Conservation (phyloP, 805 yeast species). For the Kluyveromyces starmeri region DNA sequence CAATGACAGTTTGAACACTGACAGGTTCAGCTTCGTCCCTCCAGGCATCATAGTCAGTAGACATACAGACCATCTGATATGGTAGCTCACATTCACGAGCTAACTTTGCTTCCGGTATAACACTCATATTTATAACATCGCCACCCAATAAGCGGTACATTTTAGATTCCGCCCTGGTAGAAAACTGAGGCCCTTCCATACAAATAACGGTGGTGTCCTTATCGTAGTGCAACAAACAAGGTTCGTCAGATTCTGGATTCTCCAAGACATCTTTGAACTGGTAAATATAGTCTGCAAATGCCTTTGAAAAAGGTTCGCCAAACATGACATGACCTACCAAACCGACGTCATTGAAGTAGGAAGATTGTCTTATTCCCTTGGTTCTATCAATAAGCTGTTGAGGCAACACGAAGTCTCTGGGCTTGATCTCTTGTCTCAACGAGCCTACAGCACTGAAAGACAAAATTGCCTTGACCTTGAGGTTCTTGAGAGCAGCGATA, state of each 20-base stretch:
- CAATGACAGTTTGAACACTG: constrained; percentile 94
- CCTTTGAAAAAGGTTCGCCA: constrained; percentile 90
- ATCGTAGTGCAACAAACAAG: constrained; percentile 63
- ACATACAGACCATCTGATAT: constrained; percentile 98
- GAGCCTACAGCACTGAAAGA: constrained; percentile 98
- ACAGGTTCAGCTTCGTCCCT: constrained; percentile 91
- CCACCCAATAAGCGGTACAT: constrained; percentile 87
- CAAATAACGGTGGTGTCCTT: constrained; percentile 81
- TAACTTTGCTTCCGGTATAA: constrained; percentile 92
- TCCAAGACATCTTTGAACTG: constrained; percentile 49
- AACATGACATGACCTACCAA: constrained; percentile 96
- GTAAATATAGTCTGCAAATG: constrained; percentile 56
- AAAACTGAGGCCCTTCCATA: constrained; percentile 99
- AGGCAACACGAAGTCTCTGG: constrained; percentile 95
- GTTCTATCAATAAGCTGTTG: constrained; percentile 96
- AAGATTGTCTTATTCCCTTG: constrained; percentile 83
- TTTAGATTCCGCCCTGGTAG: constrained; percentile 92
- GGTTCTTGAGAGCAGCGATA: constrained; percentile 84
- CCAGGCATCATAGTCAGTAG: constrained; percentile 99
- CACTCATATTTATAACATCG: constrained; percentile 92
- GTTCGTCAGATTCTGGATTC: constrained; percentile 39
- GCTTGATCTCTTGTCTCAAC: constrained; percentile 76
- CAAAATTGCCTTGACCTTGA: constrained; percentile 80
- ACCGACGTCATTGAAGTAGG: constrained; percentile 79
- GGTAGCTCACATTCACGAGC: constrained; percentile 97